Evolutionary conservation across 495 filamentous ascomycete genomes (phyloP), one percentile per base, ranked within the genome.

Genomic region (Polyplosphaeria fusca): DNA sequence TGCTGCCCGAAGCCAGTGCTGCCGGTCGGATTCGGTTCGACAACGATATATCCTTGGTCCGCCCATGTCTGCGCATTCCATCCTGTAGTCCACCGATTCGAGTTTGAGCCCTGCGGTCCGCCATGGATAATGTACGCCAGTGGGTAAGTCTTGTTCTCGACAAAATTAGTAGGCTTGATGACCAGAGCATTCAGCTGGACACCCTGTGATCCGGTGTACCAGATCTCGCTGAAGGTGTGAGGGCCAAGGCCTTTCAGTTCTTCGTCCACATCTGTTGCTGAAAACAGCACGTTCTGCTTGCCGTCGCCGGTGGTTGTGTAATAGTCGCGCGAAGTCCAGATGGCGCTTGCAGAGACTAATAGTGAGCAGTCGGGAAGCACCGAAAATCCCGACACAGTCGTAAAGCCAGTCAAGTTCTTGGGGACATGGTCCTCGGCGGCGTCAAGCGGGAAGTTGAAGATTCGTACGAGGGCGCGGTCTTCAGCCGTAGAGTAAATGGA

Each of bases 41-140:
- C 68, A 20, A 81, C 79, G 39, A 82, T 73, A 55, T 81, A 82
- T 38, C 78, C 79, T 64, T 82, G 78, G 48, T 82, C 79, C 14
- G 79, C 79, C 53, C 74, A 80, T 44, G 77, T 72, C 50, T 76
- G 77, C 26, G 67, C 69, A 58, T 80, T 81, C 75, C 76, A 81
- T 1, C 76, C 66, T 4, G 65, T 75, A 50, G 69, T 74, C 79
- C 79, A 82, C 18, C 67, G 71, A 61, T 81, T 72, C 14, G 50
- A 61, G 72, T 75, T 78, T 13, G 73, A 68, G 26, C 74, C 68
- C 63, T 81, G 78, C 14, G 79, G 79, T 13, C 78, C 78, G 48
- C 78, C 77, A 58, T 82, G 79, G 42, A 82, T 71, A 44, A 73
- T 74, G 64, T 73, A 75, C 5, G 74, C 60, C 0, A 81, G 71